These are phyloP conservation scores for Trichoderma guizhouense DNA, from an alignment of 2,329 filamentous ascomycete species.

Conservation along the genomic window DNA sequence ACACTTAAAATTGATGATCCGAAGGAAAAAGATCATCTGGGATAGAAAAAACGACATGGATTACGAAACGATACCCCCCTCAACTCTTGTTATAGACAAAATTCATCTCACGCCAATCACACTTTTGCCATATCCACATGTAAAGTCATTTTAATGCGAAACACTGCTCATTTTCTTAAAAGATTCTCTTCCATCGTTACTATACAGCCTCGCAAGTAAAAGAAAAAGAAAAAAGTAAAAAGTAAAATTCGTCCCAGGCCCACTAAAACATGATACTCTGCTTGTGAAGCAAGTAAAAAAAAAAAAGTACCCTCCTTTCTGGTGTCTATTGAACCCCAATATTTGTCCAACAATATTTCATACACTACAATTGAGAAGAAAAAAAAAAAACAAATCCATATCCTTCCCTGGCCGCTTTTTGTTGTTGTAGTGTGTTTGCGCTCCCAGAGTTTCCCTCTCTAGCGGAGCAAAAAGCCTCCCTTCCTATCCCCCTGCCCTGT, in stretches of 20 bases:
- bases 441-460: not conserved
- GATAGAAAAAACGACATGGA: not conserved
- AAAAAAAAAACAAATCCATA: not conserved
- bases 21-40: not conserved
- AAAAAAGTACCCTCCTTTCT: not conserved
- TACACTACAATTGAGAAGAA: not conserved
- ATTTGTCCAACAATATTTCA: slow-evolving; percentile 14
- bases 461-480: not conserved
- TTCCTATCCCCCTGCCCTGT: not conserved
- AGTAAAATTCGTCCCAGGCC: not conserved
- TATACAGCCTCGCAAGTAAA: not conserved
- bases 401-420: not conserved
- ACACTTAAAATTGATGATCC: not conserved
- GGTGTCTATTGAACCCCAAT: slow-evolving; percentile 13
- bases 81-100: slow-evolving; percentile 12
- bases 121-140: not conserved
- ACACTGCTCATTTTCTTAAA: not conserved
- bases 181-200: not conserved
- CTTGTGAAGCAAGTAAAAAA: not conserved
- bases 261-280: not conserved
- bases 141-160: not conserved
- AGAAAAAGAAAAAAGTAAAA: not conserved
- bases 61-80: slow-evolving; percentile 8
- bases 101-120: not conserved
- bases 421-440: not conserved